Evolutionary conservation across 176 grass and related monocot genomes (phyloP), one percentile per base, ranked within the genome.

Genomic region (Bonia amplexicaulis): DNA sequence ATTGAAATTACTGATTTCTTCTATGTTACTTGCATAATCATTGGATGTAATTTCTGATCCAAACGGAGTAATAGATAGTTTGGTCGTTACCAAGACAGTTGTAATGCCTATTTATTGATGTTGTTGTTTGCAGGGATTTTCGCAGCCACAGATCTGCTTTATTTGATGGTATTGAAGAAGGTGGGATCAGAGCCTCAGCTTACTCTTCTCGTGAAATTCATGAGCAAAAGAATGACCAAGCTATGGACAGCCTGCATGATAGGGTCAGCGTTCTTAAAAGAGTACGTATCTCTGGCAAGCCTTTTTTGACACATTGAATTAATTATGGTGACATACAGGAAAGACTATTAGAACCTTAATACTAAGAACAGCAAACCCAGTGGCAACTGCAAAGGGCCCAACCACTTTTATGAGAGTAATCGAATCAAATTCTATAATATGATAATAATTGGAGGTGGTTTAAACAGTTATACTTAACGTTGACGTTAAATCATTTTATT

Each of bases 91-190:
- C 41, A 61, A 37, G 33, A 20, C 6, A 9, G 7, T 70, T 40
- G 12, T 63, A 31, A 76, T 42, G 27, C 8, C 3, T 51, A 31
- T 39, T 49, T 90, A 47, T 47, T 80, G 15, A n/a, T 73, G 71
- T 13, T 45, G 15, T 82, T 25, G 20, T 77, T 84, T 78, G 14
- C 63, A 90, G 90, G 67, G 87, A 94, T 57, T 82, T 89, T 46
- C 76, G 73, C 13, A 79, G 52, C 63, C 81, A 91, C 78, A 97
- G 88, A 59, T 39, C 83, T 80, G 85, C 90, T 85, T 87, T 97
- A 46, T 97, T 94, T 69, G 92, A 94, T 87, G 88, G 92, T 61
- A 92, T 97, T 77, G 92, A 92, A 80, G 92, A 94, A 76, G 92
- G 90, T 59, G 88, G 84, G 17, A 80, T 91, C 26, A 91, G 74